Percentiles rank a stretch among this genome's conserved stretches.
These are phyloP conservation scores for Colletotrichum falcatum DNA, from an alignment of 2,329 filamentous ascomycete species.

Conservation along the genomic window DNA sequence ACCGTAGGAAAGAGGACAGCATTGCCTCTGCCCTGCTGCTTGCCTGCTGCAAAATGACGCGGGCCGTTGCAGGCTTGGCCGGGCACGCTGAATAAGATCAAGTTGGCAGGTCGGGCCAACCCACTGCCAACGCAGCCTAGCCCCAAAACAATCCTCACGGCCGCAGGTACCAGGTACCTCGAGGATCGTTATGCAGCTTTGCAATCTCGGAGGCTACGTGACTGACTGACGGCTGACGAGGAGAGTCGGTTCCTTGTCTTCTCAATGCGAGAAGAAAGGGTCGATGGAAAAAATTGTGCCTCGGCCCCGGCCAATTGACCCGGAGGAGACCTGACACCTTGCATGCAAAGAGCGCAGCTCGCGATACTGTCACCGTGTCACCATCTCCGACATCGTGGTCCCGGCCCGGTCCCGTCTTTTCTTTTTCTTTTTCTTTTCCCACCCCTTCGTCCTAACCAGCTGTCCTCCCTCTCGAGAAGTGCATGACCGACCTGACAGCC, in stretches of 20 bases:
- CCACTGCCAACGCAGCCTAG: slow-evolving; percentile 38
- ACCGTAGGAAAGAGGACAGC: slow-evolving; percentile 1
- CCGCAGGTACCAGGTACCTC: slow-evolving; percentile 37
- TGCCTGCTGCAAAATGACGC: slow-evolving; percentile 11
- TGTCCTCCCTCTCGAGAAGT: background rate
- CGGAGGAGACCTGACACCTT: slow-evolving; percentile 10
- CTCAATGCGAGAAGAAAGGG: slow-evolving; percentile 25
- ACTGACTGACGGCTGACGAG: slow-evolving; percentile 8
- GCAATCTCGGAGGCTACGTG: slow-evolving; percentile 41
- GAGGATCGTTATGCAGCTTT: slow-evolving; percentile 33
- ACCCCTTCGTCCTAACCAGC: slow-evolving; percentile 14
- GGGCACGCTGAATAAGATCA: slow-evolving; percentile 27
- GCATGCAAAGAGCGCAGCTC: background rate
- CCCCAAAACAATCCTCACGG: slow-evolving; percentile 34
- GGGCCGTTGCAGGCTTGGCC: slow-evolving; percentile 12
- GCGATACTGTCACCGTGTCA: slow-evolving; percentile 33
- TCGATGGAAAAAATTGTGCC: slow-evolving; percentile 28
- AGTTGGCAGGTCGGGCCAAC: slow-evolving; percentile 28
- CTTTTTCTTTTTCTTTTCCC: background rate
- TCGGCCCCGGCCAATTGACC: slow-evolving; percentile 38
- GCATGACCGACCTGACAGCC: background rate
- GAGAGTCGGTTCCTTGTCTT: slow-evolving; percentile 16
- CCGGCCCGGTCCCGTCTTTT: slow-evolving; percentile 35
- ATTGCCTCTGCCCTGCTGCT: background rate
- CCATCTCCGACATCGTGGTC: slow-evolving; percentile 35